Percentiles rank a stretch among this genome's conserved stretches.
Conservation (phyloP, 176 grass and related monocot species). For the Phoenix dactylifera region DNA sequence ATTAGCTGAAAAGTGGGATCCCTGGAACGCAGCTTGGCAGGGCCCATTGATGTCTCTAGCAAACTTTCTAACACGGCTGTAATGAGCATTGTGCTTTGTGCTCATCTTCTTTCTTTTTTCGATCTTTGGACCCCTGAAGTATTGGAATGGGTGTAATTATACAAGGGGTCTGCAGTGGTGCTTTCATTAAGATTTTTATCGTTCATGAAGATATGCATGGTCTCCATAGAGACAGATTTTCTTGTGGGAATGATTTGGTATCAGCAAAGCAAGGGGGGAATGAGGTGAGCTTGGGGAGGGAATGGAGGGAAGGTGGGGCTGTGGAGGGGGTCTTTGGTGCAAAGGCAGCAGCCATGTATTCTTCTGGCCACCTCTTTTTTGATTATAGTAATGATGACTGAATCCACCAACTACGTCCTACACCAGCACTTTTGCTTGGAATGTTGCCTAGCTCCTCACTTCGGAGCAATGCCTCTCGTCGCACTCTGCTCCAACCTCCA, state of each 20-base stretch:
- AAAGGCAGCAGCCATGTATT: not conserved
- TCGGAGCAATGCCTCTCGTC: slow-evolving; percentile 6
- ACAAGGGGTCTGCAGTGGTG: not conserved
- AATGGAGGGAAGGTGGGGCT: not conserved
- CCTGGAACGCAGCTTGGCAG: not conserved
- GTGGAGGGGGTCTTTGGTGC: not conserved
- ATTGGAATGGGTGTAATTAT: not conserved
- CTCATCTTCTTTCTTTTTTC: not conserved
- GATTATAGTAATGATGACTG: slow-evolving; percentile 17
- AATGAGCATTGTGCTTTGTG: slow-evolving; percentile 3
- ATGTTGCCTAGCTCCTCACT: not conserved
- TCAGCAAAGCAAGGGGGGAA: not conserved
- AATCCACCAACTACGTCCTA: slow-evolving; percentile 4
- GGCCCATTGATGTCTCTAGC: not conserved
- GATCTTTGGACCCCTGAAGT: slow-evolving; percentile 8
- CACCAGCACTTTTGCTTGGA: slow-evolving; percentile 1
- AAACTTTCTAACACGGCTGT: not conserved
- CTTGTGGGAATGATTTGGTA: slow-evolving; percentile 15
- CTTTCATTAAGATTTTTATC: slow-evolving; percentile 8
- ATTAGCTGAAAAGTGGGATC: not conserved
- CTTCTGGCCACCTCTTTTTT: slow-evolving; percentile 6
- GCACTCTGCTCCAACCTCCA: not conserved
- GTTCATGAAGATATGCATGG: slow-evolving; percentile 17
- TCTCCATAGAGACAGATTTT: slow-evolving; percentile 21
- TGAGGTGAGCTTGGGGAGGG: not conserved